Percentiles rank a stretch among this genome's conserved stretches.
phyloP scores from a whole-genome alignment of 176 grass and related monocot species.

The Musa itinerans region DNA sequence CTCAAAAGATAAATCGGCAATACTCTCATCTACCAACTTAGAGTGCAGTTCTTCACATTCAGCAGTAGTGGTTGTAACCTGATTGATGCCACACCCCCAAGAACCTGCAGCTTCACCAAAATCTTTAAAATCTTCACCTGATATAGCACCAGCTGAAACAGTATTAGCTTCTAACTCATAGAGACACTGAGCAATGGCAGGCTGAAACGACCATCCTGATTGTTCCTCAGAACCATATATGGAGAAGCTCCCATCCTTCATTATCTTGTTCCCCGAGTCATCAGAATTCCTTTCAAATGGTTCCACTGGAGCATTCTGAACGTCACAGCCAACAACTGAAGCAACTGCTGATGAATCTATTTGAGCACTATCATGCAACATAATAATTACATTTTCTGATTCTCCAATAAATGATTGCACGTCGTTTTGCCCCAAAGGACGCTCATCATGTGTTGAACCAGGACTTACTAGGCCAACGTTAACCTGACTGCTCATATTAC shows the following conservation, averaged over 20 bases:
- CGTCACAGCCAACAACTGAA: not conserved
- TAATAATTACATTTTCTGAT: not conserved
- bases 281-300: not conserved
- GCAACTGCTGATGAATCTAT: not conserved
- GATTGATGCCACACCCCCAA: not conserved
- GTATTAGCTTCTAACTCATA: not conserved
- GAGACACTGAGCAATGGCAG: not conserved
- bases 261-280: not conserved
- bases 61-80: not conserved
- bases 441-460: not conserved
- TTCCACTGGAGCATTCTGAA: not conserved
- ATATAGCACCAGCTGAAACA: not conserved
- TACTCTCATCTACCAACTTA: not conserved
- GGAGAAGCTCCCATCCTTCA: not conserved
- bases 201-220: not conserved
- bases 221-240: not conserved
- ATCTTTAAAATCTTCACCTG: not conserved
- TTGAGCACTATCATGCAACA: not conserved
- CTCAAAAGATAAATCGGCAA: slow-evolving; percentile 17
- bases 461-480: not conserved
- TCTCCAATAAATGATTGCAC: not conserved
- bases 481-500: not conserved
- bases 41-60: not conserved
- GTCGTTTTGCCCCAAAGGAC: not conserved
- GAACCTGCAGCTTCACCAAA: not conserved